These are phyloP conservation scores for Daldinia decipiens DNA, from an alignment of 495 filamentous ascomycete species.

Conservation along the genomic window DNA sequence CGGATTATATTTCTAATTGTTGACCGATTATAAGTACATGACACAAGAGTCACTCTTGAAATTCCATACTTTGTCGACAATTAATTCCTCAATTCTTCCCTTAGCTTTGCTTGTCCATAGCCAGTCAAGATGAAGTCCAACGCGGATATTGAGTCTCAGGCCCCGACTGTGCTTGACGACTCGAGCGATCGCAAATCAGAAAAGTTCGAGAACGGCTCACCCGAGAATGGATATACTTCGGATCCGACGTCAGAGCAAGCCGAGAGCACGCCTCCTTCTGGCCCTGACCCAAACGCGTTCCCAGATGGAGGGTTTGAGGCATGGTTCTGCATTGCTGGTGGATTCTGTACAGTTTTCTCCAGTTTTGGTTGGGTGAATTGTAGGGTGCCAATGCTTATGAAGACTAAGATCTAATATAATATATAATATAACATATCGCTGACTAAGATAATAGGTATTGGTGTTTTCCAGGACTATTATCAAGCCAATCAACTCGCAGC, in stretches of 20 bases:
- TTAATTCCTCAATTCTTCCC: neutral
- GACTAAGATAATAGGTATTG: conserved; percentile 49
- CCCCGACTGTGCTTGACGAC: conserved; percentile 11
- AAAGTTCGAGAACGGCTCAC: conserved; percentile 3
- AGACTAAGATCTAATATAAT: too few relatives aligned
- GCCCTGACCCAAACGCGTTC: conserved; percentile 14
- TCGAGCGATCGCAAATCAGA: conserved; percentile 13
- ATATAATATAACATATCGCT: conserved; percentile 7
- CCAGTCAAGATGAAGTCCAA: conserved; percentile 12
- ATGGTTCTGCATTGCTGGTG: conserved; percentile 56
- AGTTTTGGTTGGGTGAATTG: conserved; percentile 61
- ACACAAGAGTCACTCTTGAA: neutral
- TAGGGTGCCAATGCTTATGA: conserved; percentile 27
- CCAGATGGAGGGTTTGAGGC: conserved; percentile 52
- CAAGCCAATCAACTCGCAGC: conserved; percentile 56
- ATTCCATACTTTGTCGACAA: conserved; percentile 1
- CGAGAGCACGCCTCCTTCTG: neutral
- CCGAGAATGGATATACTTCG: conserved; percentile 1
- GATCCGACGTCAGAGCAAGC: conserved; percentile 14
- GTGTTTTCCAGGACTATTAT: conserved; percentile 70
- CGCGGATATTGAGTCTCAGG: conserved; percentile 19
- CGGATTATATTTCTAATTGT: conserved; percentile 2
- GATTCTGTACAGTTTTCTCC: conserved; percentile 53
- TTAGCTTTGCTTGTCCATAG: neutral
- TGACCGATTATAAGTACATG: conserved; percentile 4